Conservation (phyloP, 2,329 filamentous ascomycete species). For the Lojkania enalia region DNA sequence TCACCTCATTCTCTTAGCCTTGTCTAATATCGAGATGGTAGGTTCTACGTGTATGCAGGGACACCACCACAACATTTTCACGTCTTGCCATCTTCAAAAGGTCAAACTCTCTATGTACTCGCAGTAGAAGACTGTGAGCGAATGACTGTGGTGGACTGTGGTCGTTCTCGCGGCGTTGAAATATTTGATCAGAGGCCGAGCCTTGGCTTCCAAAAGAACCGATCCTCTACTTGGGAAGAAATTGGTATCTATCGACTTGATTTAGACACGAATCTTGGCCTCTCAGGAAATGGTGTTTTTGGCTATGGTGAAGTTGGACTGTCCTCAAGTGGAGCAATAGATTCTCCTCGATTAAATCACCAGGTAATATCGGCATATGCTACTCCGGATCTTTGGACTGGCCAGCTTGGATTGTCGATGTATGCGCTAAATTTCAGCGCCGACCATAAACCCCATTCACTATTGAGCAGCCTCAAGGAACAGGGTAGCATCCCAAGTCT, state of each 20-base stretch:
- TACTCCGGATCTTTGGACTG: constrained; percentile 9
- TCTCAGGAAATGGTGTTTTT: constrained; percentile 12
- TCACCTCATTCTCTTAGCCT: background rate
- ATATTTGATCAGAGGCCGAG: background rate
- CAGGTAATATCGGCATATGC: constrained; percentile 10
- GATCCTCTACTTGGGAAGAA: constrained; percentile 11
- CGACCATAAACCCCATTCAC: constrained; percentile 11
- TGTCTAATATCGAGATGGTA: background rate
- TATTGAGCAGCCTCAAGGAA: constrained; percentile 10
- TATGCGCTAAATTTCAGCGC: constrained; percentile 11
- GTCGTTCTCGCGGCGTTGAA: background rate
- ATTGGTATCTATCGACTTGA: constrained; percentile 12
- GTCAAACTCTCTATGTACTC: background rate
- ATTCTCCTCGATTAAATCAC: constrained; percentile 3
- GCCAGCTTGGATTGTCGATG: constrained; percentile 10
- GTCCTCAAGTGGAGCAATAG: constrained; percentile 5
- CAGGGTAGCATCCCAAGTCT: constrained; percentile 15
- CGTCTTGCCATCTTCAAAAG: background rate
- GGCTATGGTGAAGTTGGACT: constrained; percentile 11
- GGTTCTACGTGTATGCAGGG: background rate
- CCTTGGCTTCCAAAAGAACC: constrained; percentile 9
- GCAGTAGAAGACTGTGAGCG: background rate
- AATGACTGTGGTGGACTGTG: background rate
- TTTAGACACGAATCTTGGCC: constrained; percentile 6
- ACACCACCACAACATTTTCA: background rate